Conservation (phyloP, 306 rosid genomes). For the Glycine latifolia region DNA sequence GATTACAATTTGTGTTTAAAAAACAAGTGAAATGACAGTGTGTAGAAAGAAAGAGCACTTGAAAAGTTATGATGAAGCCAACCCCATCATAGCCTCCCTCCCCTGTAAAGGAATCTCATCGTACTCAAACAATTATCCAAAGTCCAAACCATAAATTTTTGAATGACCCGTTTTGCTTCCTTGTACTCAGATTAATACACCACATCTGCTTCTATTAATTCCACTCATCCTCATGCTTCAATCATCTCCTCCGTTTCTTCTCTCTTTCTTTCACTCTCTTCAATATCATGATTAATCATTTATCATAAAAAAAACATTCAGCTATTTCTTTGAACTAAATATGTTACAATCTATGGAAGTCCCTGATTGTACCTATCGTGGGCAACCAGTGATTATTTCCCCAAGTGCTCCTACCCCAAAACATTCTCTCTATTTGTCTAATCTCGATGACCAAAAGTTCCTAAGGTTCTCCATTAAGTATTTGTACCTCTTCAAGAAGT, state of each 20-base stretch:
- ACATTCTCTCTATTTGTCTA: constrained; percentile 74
- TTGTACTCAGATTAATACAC: not conserved
- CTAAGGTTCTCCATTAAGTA: constrained; percentile 84
- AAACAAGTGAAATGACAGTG: not conserved
- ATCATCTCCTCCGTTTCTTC: not conserved
- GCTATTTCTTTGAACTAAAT: not conserved
- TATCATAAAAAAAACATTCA: not conserved
- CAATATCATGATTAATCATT: no score
- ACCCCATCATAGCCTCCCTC: not conserved
- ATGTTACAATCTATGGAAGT: constrained; percentile 63
- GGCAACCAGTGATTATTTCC: constrained; percentile 47
- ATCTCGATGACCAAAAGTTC: constrained; percentile 84
- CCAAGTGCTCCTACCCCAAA: constrained; percentile 74
- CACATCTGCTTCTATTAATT: no score
- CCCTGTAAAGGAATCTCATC: not conserved
- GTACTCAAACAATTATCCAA: not conserved
- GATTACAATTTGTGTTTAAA: not conserved
- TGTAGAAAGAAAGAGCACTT: not conserved
- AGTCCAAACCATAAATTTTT: constrained; percentile 2
- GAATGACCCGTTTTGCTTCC: not conserved
- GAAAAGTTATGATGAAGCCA: not conserved
- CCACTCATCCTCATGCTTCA: no score
- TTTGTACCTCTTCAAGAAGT: constrained; percentile 62
- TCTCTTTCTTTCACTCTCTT: not conserved
- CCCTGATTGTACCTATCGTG: constrained; percentile 63